Evolutionary conservation across 352 stramenopile species (phyloP), one percentile per base, ranked within the genome.

Genomic region (Pythium coloratum): DNA sequence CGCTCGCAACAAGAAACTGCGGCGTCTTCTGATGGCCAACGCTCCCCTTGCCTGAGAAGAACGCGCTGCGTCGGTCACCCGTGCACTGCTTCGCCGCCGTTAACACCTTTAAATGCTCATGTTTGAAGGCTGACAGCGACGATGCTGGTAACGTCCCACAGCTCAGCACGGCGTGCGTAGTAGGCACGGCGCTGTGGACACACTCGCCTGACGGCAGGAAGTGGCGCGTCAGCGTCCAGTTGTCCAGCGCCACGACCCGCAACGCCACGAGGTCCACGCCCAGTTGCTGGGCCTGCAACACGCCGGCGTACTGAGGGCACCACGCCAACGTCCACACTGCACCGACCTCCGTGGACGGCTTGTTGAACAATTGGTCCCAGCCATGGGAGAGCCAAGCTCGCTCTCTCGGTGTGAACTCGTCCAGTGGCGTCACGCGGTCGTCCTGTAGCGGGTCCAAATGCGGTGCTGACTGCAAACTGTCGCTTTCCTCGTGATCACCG

Each of bases 1-100:
- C 55, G 1, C 82, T 54, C 12, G 71, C 53, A 0, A 61, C 77
- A 18, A 88, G 78, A 24, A 89, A 88, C 40, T 83, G 68, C 20
- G 78, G 80, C 0, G 78, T 88, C 69, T 84, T 87, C 44, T 87
- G 80, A 47, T 87, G 73, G 0, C 72, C 72, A 2, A 77, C 18
- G 0, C 44, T 50, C 14, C 47, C 56, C 3, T 67, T 50, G 6
- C 76, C 72, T 8, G 6, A 53, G 7, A 60, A 62, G 16, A 50
- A 24, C 13, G 80, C 80, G 56, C 69, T 86, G 38, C 77, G 71
- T 9, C 72, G 51, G 0, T 42, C 65, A 0, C 70, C 71, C 40
- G 47, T 85, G 5, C 64, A 26, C 7, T 26, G 6, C 46, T 77
- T 62, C 1, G 72, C 81, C 55, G 79, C 57, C 1, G 30, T n/a